Percentiles rank a stretch among this genome's conserved stretches.
Conservation (phyloP, 2,329 filamentous ascomycete species). For the Colletotrichum somersetense region DNA sequence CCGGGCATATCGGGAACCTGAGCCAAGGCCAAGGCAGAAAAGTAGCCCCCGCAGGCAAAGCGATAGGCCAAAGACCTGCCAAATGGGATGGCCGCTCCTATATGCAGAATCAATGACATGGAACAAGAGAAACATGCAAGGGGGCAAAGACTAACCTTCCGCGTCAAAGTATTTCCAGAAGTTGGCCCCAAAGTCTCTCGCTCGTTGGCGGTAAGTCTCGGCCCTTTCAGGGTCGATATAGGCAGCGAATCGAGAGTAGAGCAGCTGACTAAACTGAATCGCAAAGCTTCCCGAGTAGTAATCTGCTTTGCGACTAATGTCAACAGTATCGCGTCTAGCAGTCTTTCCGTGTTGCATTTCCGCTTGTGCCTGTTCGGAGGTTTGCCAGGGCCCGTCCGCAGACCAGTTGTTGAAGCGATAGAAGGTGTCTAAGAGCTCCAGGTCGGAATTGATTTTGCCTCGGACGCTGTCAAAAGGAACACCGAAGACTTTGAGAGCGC, state of each 20-base stretch:
- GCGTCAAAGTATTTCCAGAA: conserved; percentile 64
- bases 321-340: conserved; percentile 44
- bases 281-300: conserved; percentile 68
- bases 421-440: conserved; percentile 59
- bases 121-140: rapidly evolving
- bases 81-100: conserved; percentile 65
- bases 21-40: conserved; percentile 58
- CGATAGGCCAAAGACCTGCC: conserved; percentile 64
- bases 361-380: conserved; percentile 39
- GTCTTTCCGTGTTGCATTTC: conserved; percentile 41
- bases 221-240: conserved; percentile 56
- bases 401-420: conserved; percentile 61
- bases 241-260: conserved; percentile 58
- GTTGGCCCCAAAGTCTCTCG: conserved; percentile 54
- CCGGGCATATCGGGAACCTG: conserved; percentile 53
- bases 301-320: conserved; percentile 57
- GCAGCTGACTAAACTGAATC: conserved; percentile 63
- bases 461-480: conserved; percentile 51
- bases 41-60: conserved; percentile 64
- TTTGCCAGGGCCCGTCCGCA: conserved; percentile 59
- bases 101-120: background rate
- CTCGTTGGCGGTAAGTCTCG: conserved; percentile 53
- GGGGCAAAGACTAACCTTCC: conserved; percentile 49
- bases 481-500: conserved; percentile 58
- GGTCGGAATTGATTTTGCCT: conserved; percentile 56